A percentile compares a stretch with the other conserved stretches of the same genome.
These are phyloP conservation scores for Alternaria dauci DNA, from an alignment of 2,329 filamentous ascomycete species.

Conservation along the genomic window DNA sequence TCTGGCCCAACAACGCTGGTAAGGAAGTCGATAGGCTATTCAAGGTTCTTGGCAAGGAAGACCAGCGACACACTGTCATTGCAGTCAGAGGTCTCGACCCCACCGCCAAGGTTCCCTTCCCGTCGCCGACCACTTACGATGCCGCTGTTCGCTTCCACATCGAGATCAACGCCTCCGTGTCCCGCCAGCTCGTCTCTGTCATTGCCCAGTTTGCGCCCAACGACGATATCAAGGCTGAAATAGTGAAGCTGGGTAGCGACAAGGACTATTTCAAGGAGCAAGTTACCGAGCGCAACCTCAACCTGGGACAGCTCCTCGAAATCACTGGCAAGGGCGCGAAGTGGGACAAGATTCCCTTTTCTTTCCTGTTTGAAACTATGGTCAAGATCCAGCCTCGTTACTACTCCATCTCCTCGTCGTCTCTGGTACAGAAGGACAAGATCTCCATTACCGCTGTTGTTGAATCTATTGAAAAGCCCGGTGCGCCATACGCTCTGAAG, in stretches of 20 bases:
- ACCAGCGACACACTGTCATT: constrained; percentile 84
- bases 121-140: constrained; percentile 95
- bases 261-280: constrained; percentile 95
- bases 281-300: constrained; percentile 81
- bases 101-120: constrained; percentile 97
- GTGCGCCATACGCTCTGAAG: constrained; percentile 80
- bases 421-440: constrained; percentile 89
- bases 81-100: constrained; percentile 90
- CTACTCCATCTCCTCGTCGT: constrained; percentile 99
- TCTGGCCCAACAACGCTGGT: constrained; percentile 97
- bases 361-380: constrained; percentile 89
- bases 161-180: constrained; percentile 94
- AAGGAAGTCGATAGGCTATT: constrained; percentile 92
- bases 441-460: constrained; percentile 96
- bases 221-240: constrained; percentile 84
- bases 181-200: constrained; percentile 90
- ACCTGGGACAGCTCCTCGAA: constrained; percentile 85
- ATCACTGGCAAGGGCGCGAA: constrained; percentile 74
- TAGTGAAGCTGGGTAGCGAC: constrained; percentile 87
- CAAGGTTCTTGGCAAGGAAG: constrained; percentile 74
- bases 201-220: constrained; percentile 89
- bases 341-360: constrained; percentile 90
- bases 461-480: constrained; percentile 80
- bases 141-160: constrained; percentile 93
- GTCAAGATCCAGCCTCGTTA: constrained; percentile 97